These are phyloP conservation scores for Juglanconis oblonga DNA, from an alignment of 2,329 filamentous ascomycete species.

Conservation along the genomic window DNA sequence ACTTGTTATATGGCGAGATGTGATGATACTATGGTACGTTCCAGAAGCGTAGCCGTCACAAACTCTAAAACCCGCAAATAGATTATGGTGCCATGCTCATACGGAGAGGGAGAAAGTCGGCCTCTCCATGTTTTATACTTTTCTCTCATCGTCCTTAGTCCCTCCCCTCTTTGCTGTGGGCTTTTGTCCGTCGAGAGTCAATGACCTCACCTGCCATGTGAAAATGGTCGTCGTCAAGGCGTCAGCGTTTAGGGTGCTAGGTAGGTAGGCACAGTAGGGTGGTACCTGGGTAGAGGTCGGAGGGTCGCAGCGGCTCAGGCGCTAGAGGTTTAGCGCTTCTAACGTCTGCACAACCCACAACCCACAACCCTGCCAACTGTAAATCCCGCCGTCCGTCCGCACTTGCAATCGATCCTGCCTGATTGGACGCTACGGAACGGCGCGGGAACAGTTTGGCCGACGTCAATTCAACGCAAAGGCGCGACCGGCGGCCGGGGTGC, in stretches of 20 bases:
- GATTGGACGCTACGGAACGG: constrained; percentile 6
- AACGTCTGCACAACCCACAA: not conserved
- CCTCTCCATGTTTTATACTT: not conserved
- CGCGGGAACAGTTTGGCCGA: not conserved
- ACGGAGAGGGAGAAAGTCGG: no score
- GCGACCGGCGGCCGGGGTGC: not conserved
- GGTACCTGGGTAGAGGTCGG: no score
- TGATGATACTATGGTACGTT: not conserved
- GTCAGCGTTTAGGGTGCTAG: not conserved
- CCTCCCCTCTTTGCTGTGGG: not conserved
- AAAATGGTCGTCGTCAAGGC: not conserved
- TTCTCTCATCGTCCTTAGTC: not conserved
- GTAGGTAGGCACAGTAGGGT: not conserved
- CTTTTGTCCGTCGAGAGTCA: not conserved
- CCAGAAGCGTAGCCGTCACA: no score
- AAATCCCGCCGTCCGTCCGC: not conserved
- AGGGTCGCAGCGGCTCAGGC: not conserved
- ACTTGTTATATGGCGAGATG: no score
- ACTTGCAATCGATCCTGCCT: constrained; percentile 5
- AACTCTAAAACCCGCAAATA: no score
- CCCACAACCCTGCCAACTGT: not conserved
- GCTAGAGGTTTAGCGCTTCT: not conserved
- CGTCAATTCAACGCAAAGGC: not conserved
- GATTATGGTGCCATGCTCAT: no score
- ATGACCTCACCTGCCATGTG: constrained; percentile 13